phyloP scores from a whole-genome alignment of 1,284 basidiomycete species.

The Ceratobasidium sp. region DNA sequence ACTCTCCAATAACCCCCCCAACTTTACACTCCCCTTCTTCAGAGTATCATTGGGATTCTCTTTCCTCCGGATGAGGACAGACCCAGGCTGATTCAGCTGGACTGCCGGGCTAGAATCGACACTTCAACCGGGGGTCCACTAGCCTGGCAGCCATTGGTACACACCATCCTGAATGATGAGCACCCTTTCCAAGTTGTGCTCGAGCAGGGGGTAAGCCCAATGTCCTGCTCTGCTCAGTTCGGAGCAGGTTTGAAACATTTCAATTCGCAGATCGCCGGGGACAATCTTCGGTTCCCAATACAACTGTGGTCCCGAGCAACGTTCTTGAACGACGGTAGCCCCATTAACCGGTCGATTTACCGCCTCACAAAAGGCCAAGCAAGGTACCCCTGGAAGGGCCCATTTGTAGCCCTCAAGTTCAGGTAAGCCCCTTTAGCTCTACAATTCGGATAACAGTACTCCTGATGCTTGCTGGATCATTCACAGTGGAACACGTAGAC shows the following conservation, averaged over 20 bases:
- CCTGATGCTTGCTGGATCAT: conserved; percentile 21
- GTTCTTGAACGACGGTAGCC: conserved; percentile 43
- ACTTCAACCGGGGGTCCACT: conserved; percentile 39
- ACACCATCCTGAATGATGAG: conserved; percentile 9
- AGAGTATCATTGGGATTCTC: conserved; percentile 38
- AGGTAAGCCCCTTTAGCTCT: conserved; percentile 4
- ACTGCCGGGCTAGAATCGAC: conserved; percentile 40
- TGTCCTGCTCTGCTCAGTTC: conserved; percentile 8
- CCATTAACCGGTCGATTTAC: conserved; percentile 38
- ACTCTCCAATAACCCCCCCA: background rate
- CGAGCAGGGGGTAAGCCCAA: conserved; percentile 30
- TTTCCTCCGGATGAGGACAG: conserved; percentile 37
- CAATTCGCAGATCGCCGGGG: conserved; percentile 35
- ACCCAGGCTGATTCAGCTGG: conserved; percentile 36
- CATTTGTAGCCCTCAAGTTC: conserved; percentile 71
- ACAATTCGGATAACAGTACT: background rate
- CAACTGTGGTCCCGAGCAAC: conserved; percentile 46
- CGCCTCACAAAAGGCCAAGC: conserved; percentile 39
- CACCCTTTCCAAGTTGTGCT: conserved; percentile 39
- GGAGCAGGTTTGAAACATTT: conserved; percentile 32
- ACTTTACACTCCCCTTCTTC: background rate
- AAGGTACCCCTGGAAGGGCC: conserved; percentile 39
- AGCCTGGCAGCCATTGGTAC: conserved; percentile 36
- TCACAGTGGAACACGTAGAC: conserved; percentile 43
- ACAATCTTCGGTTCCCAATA: conserved; percentile 45